Base-by-base conservation (phyloP, 106 monocot species). In the Dendrobium nobile region DNA sequence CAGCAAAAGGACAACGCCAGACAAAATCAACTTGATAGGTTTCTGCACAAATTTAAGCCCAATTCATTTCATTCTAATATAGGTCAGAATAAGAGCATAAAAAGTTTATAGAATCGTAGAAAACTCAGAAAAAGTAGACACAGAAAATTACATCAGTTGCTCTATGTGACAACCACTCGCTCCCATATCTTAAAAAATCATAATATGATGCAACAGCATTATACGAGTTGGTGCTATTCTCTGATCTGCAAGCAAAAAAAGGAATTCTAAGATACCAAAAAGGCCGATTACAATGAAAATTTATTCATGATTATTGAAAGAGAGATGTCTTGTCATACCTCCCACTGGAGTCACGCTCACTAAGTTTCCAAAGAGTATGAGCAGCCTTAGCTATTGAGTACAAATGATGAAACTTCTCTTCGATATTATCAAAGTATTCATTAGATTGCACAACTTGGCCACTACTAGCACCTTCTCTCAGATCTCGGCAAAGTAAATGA, bases 111-210 rank as follows among this genome's bases (percentile, higher is more conserved):
- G n/a, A 18, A 44, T 26, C 10, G 44, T 43, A 17, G 31, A 75
- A 73, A 75, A 41, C 41, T 43, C n/a, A 20, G 40, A 51, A 51
- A 51, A 11, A 51, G 7, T 0, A 43, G 2, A 67, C 28, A 67
- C 56, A 22, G 56, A 81, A 82, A 81, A 64, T 92, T 94, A 99
- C 98, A 88, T 92, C 81, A 78, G 98, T 93, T 55, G 92, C 89
- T 86, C 82, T 85, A 68, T 79, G 90, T 28, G 92, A 93, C 80
- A 99, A 80, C 89, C 90, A 92, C 77, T 92, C 87, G 87, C 95
- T 99, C 54, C 95, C 88, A 80, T 79, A 82, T 87, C 81, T 81
- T 75, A 99, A 76, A 82, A 99, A 99, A 27, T 85, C 82, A 83
- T 81, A 54, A 83, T 99, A 93, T 43, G 88, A 81, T 61, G 80